Evolutionary conservation across 2,329 filamentous ascomycete species (phyloP).

Genomic region (Xylariaceae sp.): DNA sequence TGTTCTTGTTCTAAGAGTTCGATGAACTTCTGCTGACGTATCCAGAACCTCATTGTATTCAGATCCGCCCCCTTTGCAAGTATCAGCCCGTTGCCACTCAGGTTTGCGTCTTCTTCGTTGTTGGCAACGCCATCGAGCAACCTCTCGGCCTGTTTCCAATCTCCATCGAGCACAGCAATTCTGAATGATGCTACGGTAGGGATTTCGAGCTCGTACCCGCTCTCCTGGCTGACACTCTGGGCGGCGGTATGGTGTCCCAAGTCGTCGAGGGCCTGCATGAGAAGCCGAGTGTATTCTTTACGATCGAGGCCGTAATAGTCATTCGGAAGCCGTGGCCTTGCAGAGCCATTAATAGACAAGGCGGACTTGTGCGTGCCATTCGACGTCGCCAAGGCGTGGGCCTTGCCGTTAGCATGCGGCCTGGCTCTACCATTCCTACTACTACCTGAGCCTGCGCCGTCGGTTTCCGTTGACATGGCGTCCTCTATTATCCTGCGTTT

Average conservation of each 20-base stretch:
- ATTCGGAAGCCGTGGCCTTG: slow-evolving; percentile 32
- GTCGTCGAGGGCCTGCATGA: slow-evolving; percentile 88
- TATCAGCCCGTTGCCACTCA: slow-evolving; percentile 59
- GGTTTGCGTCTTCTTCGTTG: slow-evolving; percentile 31
- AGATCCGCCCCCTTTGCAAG: slow-evolving; percentile 73
- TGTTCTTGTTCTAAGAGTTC: slow-evolving; percentile 81
- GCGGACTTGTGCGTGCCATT: slow-evolving; percentile 50
- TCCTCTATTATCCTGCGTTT: slow-evolving; percentile 57
- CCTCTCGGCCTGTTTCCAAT: slow-evolving; percentile 82
- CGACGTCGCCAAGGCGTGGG: slow-evolving; percentile 37
- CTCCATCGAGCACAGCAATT: slow-evolving; percentile 72
- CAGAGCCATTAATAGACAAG: slow-evolving; percentile 54
- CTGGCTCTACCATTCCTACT: slow-evolving; percentile 53
- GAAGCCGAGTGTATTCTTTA: slow-evolving; percentile 86
- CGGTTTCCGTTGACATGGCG: slow-evolving; percentile 64
- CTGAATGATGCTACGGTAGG: slow-evolving; percentile 83
- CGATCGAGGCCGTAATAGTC: slow-evolving; percentile 80
- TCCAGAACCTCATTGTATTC: slow-evolving; percentile 78
- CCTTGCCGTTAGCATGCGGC: slow-evolving; percentile 56
- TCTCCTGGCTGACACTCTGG: slow-evolving; percentile 71
- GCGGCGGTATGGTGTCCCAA: slow-evolving; percentile 83
- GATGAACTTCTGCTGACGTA: slow-evolving; percentile 92
- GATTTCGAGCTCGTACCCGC: slow-evolving; percentile 84
- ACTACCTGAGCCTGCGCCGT: slow-evolving; percentile 35
- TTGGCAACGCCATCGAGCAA: slow-evolving; percentile 62